Evolutionary conservation across 1,284 basidiomycete species (phyloP).

Genomic region (Cutaneotrichosporon dermatis): DNA sequence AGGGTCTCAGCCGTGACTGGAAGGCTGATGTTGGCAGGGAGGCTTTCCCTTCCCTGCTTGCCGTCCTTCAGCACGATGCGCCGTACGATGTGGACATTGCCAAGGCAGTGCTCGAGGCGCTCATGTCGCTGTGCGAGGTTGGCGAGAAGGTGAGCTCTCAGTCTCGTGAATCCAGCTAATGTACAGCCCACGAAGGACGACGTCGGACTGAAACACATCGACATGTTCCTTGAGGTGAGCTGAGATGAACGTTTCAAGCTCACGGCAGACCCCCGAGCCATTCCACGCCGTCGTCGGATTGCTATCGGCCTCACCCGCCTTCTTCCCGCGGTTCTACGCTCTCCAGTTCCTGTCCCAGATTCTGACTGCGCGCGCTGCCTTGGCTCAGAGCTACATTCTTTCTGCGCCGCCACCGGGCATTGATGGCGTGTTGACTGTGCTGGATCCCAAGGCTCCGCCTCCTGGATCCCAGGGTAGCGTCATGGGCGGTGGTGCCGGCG

Average conservation of each 20-base stretch:
- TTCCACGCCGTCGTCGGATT: conserved; percentile 73
- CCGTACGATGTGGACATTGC: conserved; percentile 83
- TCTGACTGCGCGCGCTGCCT: conserved; percentile 69
- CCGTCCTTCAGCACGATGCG: conserved; percentile 77
- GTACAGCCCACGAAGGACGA: conserved; percentile 49
- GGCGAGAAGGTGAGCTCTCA: conserved; percentile 38
- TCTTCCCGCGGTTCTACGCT: conserved; percentile 82
- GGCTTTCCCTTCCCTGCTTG: conserved; percentile 69
- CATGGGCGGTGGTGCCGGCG: conserved; percentile 42
- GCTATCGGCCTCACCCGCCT: conserved; percentile 57
- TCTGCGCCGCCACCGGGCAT: conserved; percentile 42
- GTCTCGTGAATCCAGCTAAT: neutral
- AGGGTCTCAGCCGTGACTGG: conserved; percentile 86
- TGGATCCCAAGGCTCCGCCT: conserved; percentile 37
- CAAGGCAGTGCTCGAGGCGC: conserved; percentile 82
- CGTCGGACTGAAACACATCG: conserved; percentile 50
- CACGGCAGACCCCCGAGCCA: conserved; percentile 54
- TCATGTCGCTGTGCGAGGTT: conserved; percentile 54
- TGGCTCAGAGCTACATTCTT: conserved; percentile 83
- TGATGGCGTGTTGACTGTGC: conserved; percentile 43
- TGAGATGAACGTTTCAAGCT: neutral
- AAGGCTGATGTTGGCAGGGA: conserved; percentile 76
- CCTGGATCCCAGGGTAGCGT: conserved; percentile 16
- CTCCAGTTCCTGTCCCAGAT: conserved; percentile 78
- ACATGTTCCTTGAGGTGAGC: conserved; percentile 42